Evolutionary conservation across 495 filamentous ascomycete genomes (phyloP).

Genomic region (Penicillium ucsense): DNA sequence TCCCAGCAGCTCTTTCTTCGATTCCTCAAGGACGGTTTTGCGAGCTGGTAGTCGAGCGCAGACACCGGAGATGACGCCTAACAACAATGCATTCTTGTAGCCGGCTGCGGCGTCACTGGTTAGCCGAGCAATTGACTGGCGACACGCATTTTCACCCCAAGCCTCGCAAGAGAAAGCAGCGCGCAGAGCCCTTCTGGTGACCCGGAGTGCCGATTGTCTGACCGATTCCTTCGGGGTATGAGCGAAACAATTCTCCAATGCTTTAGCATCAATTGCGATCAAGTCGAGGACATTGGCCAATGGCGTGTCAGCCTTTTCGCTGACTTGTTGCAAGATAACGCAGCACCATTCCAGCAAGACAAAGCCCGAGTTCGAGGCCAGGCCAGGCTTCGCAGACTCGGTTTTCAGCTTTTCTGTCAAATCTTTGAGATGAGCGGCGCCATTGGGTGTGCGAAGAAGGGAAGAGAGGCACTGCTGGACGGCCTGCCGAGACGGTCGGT

Average conservation of each 20-base stretch:
- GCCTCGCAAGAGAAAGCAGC: conserved; percentile 51
- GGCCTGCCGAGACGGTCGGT: conserved; percentile 71
- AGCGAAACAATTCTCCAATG: conserved; percentile 67
- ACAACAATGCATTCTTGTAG: conserved; percentile 59
- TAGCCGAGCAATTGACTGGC: conserved; percentile 53
- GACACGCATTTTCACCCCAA: conserved; percentile 49
- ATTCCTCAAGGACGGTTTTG: conserved; percentile 47
- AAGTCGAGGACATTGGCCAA: conserved; percentile 57
- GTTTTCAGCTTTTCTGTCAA: conserved; percentile 46
- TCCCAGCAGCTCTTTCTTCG: conserved; percentile 60
- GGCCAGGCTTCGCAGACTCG: conserved; percentile 63
- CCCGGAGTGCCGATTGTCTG: conserved; percentile 55
- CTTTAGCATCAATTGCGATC: conserved; percentile 51
- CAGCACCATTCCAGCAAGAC: conserved; percentile 88
- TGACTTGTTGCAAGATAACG: conserved; percentile 54
- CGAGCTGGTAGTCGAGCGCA: conserved; percentile 55
- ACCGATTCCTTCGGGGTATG: conserved; percentile 47
- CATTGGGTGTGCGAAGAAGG: conserved; percentile 45
- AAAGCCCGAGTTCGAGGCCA: conserved; percentile 73
- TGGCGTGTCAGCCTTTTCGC: conserved; percentile 44
- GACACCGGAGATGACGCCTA: conserved; percentile 82
- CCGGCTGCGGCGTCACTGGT: conserved; percentile 50
- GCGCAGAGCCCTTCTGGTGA: conserved; percentile 65
- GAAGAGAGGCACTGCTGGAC: conserved; percentile 65
- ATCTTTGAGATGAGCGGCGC: conserved; percentile 42